phyloP scores from a whole-genome alignment of 2,329 filamentous ascomycete species.

The Calonectria montana region DNA sequence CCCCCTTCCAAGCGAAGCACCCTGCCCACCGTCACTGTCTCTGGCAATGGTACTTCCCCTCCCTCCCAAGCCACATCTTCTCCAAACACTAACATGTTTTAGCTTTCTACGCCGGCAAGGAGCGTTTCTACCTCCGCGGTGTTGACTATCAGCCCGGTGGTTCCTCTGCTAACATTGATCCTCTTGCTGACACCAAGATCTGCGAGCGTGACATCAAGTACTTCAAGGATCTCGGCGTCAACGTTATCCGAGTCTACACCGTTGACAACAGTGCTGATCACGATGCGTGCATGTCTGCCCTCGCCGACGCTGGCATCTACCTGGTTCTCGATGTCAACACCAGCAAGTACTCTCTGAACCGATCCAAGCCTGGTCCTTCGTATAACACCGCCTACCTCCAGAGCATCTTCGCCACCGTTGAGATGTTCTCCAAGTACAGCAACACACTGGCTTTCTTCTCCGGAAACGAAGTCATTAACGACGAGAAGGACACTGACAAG shows the following conservation, averaged over 20 bases:
- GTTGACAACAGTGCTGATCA: constrained; percentile 88
- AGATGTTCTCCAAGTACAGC: constrained; percentile 83
- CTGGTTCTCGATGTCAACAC: constrained; percentile 92
- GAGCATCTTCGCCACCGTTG: constrained; percentile 87
- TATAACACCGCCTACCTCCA: constrained; percentile 91
- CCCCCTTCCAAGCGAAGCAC: constrained; percentile 62
- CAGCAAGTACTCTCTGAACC: constrained; percentile 89
- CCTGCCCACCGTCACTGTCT: constrained; percentile 62
- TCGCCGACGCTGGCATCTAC: constrained; percentile 90
- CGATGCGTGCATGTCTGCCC: constrained; percentile 84
- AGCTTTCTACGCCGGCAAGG: constrained; percentile 67
- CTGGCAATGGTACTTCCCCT: constrained; percentile 63
- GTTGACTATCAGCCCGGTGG: constrained; percentile 74
- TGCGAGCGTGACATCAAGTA: constrained; percentile 85
- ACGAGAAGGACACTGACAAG: constrained; percentile 69
- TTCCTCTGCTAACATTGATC: constrained; percentile 70
- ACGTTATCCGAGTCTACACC: constrained; percentile 92
- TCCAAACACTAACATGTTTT: constrained; percentile 3
- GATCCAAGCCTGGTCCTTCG: constrained; percentile 77
- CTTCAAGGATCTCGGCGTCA: constrained; percentile 89
- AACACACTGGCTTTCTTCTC: constrained; percentile 92
- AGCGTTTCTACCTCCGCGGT: constrained; percentile 70
- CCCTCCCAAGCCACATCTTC: not conserved
- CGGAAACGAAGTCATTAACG: constrained; percentile 84
- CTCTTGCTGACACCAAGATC: constrained; percentile 75